Evolutionary conservation across 148 eudicot genomes (phyloP).

Genomic region (Silene latifolia): DNA sequence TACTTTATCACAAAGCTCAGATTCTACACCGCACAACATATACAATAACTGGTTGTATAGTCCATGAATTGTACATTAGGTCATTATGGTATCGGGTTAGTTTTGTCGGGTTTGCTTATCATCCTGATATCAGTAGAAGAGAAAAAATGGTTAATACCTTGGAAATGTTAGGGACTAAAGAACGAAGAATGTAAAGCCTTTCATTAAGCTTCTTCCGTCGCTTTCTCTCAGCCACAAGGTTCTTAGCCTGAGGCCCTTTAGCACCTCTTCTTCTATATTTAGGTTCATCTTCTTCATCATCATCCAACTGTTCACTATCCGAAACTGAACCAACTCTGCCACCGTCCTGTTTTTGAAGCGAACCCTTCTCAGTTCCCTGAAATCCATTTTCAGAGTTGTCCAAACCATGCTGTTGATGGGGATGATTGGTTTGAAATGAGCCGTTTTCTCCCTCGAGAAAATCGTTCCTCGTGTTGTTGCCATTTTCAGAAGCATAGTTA

Average conservation of each 20-base stretch:
- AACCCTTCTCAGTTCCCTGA: conserved; percentile 40
- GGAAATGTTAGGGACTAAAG: conserved; percentile 85
- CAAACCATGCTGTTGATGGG: conserved; percentile 12
- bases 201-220: conserved; percentile 93
- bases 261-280: conserved; percentile 51
- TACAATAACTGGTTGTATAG: no score
- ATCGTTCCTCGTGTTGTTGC: conserved; percentile 23
- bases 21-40: no score
- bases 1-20: no score
- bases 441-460: conserved; percentile 31
- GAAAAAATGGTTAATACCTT: conserved; percentile 44
- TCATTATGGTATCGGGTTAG: no score
- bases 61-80: no score
- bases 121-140: no score
- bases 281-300: conserved; percentile 54
- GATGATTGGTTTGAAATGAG: conserved; percentile 17
- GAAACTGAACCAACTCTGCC: conserved; percentile 55
- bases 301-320: conserved; percentile 74
- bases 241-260: conserved; percentile 75
- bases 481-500: conserved; percentile 28
- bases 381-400: conserved; percentile 29
- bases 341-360: conserved; percentile 30
- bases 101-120: no score
- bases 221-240: conserved; percentile 83
- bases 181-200: conserved; percentile 69